Evolutionary conservation across 495 filamentous ascomycete species (phyloP).

Genomic region (Neurospora sp.): DNA sequence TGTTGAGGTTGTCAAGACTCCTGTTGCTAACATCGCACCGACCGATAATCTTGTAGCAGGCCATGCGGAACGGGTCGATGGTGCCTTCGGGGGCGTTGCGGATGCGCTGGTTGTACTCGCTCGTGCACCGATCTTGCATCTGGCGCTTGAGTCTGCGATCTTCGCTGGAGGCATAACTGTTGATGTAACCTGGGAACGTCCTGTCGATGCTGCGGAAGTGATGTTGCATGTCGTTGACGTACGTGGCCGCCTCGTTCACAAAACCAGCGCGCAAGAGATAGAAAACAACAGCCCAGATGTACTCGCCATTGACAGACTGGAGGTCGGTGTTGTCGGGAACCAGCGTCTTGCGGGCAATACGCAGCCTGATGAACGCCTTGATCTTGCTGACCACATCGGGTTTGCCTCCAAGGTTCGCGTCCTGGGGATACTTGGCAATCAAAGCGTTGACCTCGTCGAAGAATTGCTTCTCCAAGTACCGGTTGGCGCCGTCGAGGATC

Average conservation of each 20-base stretch:
- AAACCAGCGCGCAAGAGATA: constrained; percentile 84
- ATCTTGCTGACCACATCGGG: constrained; percentile 83
- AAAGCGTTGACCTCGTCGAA: constrained; percentile 60
- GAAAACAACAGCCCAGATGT: constrained; percentile 88
- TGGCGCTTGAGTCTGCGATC: constrained; percentile 66
- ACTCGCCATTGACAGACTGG: constrained; percentile 66
- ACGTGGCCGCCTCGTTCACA: constrained; percentile 72
- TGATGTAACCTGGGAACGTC: constrained; percentile 82
- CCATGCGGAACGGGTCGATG: constrained; percentile 90
- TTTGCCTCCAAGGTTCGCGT: constrained; percentile 82
- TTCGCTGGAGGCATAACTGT: constrained; percentile 57
- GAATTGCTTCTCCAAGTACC: constrained; percentile 65
- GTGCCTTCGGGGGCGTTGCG: constrained; percentile 77
- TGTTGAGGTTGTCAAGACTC: constrained; percentile 68
- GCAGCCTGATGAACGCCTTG: constrained; percentile 78
- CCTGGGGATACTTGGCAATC: constrained; percentile 71
- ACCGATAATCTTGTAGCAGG: constrained; percentile 95
- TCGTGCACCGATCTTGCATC: constrained; percentile 74
- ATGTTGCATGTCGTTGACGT: constrained; percentile 63
- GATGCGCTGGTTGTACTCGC: constrained; percentile 75
- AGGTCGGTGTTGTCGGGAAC: constrained; percentile 62
- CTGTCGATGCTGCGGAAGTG: constrained; percentile 85
- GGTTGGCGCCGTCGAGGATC: constrained; percentile 67
- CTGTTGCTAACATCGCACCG: constrained; percentile 80
- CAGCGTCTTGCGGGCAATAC: constrained; percentile 65